These are phyloP conservation scores for Vitis hybrid DNA, from an alignment of 177 flowering plant species.

Conservation along the genomic window DNA sequence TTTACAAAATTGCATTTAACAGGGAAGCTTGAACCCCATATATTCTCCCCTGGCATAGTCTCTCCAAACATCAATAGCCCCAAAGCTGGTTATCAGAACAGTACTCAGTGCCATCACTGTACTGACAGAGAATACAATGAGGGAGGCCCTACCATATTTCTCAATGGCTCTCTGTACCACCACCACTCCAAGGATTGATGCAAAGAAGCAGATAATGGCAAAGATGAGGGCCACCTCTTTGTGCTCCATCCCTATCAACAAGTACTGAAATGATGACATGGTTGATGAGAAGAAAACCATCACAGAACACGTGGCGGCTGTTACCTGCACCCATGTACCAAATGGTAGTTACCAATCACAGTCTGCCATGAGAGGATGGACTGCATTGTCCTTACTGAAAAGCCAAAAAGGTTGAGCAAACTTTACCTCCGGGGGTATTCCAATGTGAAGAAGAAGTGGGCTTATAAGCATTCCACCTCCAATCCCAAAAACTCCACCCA, in stretches of 20 bases:
- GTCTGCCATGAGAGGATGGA: too few species aligned
- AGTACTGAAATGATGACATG: conserved; percentile 68
- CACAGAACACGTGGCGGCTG: conserved; percentile 74
- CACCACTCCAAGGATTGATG: conserved; percentile 49
- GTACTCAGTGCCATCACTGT: conserved; percentile 65
- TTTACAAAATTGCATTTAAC: conserved; percentile 24
- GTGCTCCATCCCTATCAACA: conserved; percentile 57
- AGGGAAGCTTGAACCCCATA: conserved; percentile 66
- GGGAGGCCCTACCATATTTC: conserved; percentile 54
- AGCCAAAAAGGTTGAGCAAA: not conserved
- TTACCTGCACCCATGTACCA: conserved; percentile 35
- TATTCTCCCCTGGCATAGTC: conserved; percentile 39
- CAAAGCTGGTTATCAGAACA: conserved; percentile 56
- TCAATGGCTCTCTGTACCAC: conserved; percentile 46
- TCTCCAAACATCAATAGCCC: conserved; percentile 50
- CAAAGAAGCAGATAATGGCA: conserved; percentile 44
- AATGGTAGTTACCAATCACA: not conserved
- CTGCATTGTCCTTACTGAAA: not conserved
- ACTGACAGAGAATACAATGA: conserved; percentile 67
- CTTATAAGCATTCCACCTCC: conserved; percentile 84
- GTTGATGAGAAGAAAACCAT: conserved; percentile 76
- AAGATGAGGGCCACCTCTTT: conserved; percentile 31
- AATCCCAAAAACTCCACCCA: conserved; percentile 74
- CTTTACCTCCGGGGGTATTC: conserved; percentile 61
- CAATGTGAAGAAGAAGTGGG: conserved; percentile 79